Percentiles rank a stretch among this genome's conserved stretches.
Evolutionary conservation across 1,284 basidiomycete genomes (phyloP).

Genomic region (Cryptococcus hybrid): DNA sequence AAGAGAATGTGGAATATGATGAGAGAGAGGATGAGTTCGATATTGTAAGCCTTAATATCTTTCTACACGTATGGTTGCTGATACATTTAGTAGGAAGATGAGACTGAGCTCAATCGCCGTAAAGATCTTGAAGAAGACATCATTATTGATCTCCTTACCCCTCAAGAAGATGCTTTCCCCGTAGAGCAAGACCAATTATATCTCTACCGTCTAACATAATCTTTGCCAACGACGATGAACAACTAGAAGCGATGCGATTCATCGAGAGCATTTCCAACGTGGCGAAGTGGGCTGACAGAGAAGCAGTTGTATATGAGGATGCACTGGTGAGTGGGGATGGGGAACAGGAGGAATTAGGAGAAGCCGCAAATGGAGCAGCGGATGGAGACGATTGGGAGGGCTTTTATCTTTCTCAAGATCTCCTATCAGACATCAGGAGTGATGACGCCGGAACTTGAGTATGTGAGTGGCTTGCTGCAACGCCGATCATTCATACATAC

Average conservation of each 20-base stretch:
- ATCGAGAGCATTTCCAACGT: conserved; percentile 36
- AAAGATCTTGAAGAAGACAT: conserved; percentile 80
- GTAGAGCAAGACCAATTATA: conserved; percentile 30
- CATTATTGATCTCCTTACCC: conserved; percentile 64
- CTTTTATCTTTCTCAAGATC: conserved; percentile 42
- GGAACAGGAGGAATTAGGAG: not conserved
- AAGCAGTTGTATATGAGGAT: not conserved
- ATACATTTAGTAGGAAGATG: conserved; percentile 67
- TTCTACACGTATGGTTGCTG: not conserved
- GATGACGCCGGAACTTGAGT: conserved; percentile 13
- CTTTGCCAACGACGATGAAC: conserved; percentile 3
- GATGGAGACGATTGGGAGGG: conserved; percentile 40
- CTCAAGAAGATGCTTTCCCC: conserved; percentile 35
- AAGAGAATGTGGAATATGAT: conserved; percentile 96
- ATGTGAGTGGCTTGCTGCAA: not conserved
- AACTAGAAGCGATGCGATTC: conserved; percentile 22
- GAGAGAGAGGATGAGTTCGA: conserved; percentile 98
- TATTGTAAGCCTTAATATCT: conserved; percentile 59
- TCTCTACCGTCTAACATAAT: conserved; percentile 13
- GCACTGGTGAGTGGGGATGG: conserved; percentile 3
- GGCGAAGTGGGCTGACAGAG: conserved; percentile 27
- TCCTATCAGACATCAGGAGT: conserved; percentile 17
- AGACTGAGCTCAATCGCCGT: conserved; percentile 65
- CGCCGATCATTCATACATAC: not conserved
- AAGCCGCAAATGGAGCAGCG: not conserved